Base-by-base conservation (phyloP, 129 eudicot species). In the Flaveria linearis region DNA sequence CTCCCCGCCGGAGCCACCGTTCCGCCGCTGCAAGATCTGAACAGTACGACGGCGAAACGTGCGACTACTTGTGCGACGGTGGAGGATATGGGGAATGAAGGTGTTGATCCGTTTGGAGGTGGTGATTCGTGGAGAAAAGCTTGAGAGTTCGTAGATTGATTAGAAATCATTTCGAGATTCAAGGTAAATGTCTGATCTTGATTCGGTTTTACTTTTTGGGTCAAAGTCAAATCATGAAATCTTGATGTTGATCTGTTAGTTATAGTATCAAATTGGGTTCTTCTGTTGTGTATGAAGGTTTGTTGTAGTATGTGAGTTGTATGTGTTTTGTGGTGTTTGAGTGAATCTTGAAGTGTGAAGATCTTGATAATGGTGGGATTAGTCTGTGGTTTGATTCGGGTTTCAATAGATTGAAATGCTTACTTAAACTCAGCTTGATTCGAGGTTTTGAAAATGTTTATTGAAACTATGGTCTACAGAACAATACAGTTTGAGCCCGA, bases 51-150 rank as follows among this genome's bases (percentile, higher is more conserved):
- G 62, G 78, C 2, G 41, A 49, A 76, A 65, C 45, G 30, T 15
- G 76, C 42, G 18, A 2, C 56, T 22, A 47, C 25, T 5, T 86
- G 89, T 25, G 89, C 89, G 22, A 86, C 86, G 23, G 86, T 86
- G 50, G 86, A 86, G 53, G 83, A 86, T 4, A 86, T 86, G 86
- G 89, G 89, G 22, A 77, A 49, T 7, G 82, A 69, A 39, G 77
- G 71, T 45, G 85, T 81, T 26, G 80, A 61, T 50, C 47, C 51
- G 7, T 62, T 63, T 43, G 84, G 78, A 13, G 75, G 83, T 53
- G 80, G 50, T 9, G 80, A 69, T 51, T 82, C 80, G 9, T 75
- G 78, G 83, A 78, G 74, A 70, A 81, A 70, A 86, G 78, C 30
- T 68, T 86, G 36, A 71, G 75, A 67, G 80, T 86, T 76, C 86